Evolutionary conservation across 2,329 filamentous ascomycete species (phyloP).

Genomic region (Sclerotinia sclerotiorum): DNA sequence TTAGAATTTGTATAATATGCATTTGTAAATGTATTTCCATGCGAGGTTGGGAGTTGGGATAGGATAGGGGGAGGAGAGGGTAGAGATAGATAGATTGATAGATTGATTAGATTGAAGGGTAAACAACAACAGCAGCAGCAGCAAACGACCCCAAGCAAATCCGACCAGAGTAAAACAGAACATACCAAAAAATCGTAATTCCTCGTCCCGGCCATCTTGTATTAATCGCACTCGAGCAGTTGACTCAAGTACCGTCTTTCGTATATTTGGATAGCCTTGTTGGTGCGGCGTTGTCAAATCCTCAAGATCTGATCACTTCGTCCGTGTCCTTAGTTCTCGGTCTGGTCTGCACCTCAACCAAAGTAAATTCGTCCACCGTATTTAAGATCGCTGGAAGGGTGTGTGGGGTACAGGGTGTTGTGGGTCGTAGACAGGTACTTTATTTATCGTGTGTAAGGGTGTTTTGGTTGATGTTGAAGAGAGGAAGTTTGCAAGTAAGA

Average conservation of each 20-base stretch:
- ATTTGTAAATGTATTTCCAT: neutral
- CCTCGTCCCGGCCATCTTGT: conserved; percentile 85
- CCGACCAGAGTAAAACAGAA: neutral
- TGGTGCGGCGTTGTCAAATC: conserved; percentile 19
- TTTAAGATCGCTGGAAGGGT: conserved; percentile 16
- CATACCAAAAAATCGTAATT: conserved; percentile 98
- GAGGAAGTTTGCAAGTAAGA: neutral
- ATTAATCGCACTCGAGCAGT: conserved; percentile 24
- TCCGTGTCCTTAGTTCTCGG: conserved; percentile 18
- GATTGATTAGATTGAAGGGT: conserved; percentile 7
- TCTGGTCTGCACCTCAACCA: conserved; percentile 14
- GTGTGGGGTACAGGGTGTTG: conserved; percentile 17
- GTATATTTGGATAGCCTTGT: conserved; percentile 19
- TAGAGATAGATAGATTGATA: conserved; percentile 1
- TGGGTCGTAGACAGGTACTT: conserved; percentile 1
- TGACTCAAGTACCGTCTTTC: conserved; percentile 24
- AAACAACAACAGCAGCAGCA: neutral
- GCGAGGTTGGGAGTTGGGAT: neutral
- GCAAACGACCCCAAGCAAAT: neutral
- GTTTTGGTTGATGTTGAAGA: neutral
- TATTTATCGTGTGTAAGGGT: conserved; percentile 14
- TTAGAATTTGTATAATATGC: neutral
- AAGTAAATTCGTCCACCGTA: conserved; percentile 12
- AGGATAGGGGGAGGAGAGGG: conserved; percentile 14
- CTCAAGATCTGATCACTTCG: conserved; percentile 16